A percentile compares a stretch with the other conserved stretches of the same genome.
Conservation (phyloP, 805 yeast species). For the Kodamaea fukazawae region DNA sequence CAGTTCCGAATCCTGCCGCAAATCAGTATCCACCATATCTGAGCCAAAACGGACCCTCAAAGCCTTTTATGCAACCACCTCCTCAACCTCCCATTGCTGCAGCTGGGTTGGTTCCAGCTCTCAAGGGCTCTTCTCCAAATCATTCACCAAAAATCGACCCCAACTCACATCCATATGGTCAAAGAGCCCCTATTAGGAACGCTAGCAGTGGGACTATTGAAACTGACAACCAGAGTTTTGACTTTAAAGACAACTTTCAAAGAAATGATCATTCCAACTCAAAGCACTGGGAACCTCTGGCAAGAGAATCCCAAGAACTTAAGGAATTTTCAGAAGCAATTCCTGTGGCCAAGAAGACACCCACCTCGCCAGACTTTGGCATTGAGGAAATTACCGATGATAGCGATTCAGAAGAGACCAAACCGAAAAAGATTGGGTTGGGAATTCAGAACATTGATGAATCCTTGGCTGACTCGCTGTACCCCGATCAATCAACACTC, state of each 20-base stretch:
- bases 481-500: no score
- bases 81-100: no score
- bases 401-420: conserved; percentile 17
- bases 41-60: conserved; percentile 4
- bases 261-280: neutral
- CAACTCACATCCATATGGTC: neutral
- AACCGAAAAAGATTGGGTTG: conserved; percentile 2
- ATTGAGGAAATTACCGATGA: conserved; percentile 36
- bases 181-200: neutral
- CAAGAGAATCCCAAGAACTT: neutral
- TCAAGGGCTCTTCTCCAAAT: no score
- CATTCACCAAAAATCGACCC: neutral
- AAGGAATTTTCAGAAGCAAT: conserved; percentile 4
- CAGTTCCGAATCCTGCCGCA: no score
- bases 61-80: no score
- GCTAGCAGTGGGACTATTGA: no score
- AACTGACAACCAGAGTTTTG: no score
- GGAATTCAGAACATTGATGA: conserved; percentile 2
- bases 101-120: neutral
- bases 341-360: conserved; percentile 3
- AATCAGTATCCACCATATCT: no score
- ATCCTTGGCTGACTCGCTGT: no score
- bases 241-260: neutral
- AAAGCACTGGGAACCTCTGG: neutral
- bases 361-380: conserved; percentile 29